A percentile compares a stretch with the other conserved stretches of the same genome.
Conservation (phyloP, 2,329 filamentous ascomycete species). For the Pseudogymnoascus destructans region DNA sequence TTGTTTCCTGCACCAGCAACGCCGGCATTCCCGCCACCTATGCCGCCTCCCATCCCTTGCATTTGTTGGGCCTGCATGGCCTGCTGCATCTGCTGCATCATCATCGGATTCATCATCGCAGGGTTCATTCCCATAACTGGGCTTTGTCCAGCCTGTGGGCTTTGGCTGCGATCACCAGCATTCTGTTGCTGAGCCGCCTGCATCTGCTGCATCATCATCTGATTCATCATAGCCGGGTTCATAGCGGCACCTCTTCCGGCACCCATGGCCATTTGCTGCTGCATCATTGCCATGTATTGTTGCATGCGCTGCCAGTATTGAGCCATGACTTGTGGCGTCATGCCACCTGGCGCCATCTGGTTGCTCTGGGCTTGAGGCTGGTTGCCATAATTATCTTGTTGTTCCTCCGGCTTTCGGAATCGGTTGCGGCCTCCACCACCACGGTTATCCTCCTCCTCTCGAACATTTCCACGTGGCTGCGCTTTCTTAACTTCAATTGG, state of each 20-base stretch:
- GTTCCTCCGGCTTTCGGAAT: conserved; percentile 42
- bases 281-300: conserved; percentile 91
- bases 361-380: conserved; percentile 23
- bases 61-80: conserved; percentile 20
- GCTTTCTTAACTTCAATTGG: conserved; percentile 97
- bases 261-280: conserved; percentile 75
- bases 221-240: conserved; percentile 54
- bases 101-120: conserved; percentile 44
- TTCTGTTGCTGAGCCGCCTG: conserved; percentile 41
- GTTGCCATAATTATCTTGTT: conserved; percentile 32
- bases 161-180: conserved; percentile 23
- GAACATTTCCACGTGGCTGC: conserved; percentile 85
- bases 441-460: conserved; percentile 70
- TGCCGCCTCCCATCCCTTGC: conserved; percentile 30
- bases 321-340: conserved; percentile 95
- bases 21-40: conserved; percentile 23
- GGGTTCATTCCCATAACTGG: conserved; percentile 27
- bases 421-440: conserved; percentile 40
- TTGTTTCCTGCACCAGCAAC: conserved; percentile 27
- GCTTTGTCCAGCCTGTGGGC: conserved; percentile 18
- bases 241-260: conserved; percentile 45
- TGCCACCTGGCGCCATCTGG: conserved; percentile 41
- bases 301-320: conserved; percentile 99
- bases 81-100: conserved; percentile 32
- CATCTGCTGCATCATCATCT: conserved; percentile 63